A percentile compares a stretch with the other conserved stretches of the same genome.
These are phyloP conservation scores for Hirsutella minnesotensis DNA, from an alignment of 2,329 filamentous ascomycete species.

Conservation along the genomic window DNA sequence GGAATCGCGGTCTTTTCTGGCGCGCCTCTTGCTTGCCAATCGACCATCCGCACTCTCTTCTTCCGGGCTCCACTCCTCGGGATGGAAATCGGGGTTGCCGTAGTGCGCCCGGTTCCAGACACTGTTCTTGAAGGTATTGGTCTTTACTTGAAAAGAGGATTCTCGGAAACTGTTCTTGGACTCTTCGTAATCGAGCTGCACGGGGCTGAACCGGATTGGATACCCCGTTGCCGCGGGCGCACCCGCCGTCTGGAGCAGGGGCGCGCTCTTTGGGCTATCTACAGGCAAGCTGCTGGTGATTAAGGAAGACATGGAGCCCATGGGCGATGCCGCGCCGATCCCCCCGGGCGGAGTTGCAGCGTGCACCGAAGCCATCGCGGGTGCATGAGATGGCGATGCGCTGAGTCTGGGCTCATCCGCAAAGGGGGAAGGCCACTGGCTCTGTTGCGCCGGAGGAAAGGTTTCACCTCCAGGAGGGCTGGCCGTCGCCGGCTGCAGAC, in stretches of 20 bases:
- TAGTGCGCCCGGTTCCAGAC: conserved; percentile 57
- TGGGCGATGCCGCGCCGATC: conserved; percentile 12
- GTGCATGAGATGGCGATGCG: conserved; percentile 9
- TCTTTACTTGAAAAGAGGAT: conserved; percentile 35
- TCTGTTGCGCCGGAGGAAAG: conserved; percentile 23
- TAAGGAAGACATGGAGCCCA: conserved; percentile 1
- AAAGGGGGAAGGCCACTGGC: conserved; percentile 24
- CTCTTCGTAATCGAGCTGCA: conserved; percentile 36
- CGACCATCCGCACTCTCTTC: conserved; percentile 22
- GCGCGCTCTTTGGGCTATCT: conserved; percentile 2
- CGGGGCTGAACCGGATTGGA: conserved; percentile 37
- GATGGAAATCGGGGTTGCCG: conserved; percentile 45
- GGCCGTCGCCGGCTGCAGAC: conserved; percentile 16
- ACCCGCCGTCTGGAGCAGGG: conserved; percentile 1
- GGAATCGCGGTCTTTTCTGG: conserved; percentile 9
- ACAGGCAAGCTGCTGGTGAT: conserved; percentile 3
- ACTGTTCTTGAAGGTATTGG: conserved; percentile 52
- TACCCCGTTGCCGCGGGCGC: conserved; percentile 11
- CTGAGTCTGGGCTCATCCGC: conserved; percentile 12
- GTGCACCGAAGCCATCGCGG: conserved; percentile 17
- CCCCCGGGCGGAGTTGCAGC: conserved; percentile 18
- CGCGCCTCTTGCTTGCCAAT: conserved; percentile 13
- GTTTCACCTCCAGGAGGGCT: conserved; percentile 14
- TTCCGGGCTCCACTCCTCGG: conserved; percentile 30
- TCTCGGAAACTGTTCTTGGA: conserved; percentile 30